Evolutionary conservation across 1,284 basidiomycete genomes (phyloP).

Genomic region (Cystobasidium slooffiae): DNA sequence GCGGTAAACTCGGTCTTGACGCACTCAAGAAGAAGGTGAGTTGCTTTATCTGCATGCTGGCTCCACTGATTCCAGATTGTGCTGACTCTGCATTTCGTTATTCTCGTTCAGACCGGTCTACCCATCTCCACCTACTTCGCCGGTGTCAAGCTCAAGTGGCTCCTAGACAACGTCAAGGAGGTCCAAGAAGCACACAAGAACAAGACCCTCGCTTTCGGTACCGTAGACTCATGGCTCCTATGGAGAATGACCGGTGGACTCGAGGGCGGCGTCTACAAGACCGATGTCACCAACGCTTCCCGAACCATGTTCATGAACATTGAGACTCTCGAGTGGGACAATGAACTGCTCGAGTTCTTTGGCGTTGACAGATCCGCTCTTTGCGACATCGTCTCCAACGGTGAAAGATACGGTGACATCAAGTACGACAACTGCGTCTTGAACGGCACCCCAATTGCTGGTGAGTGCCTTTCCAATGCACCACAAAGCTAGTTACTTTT

Average conservation of each 20-base stretch:
- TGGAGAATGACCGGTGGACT: slow-evolving; percentile 87
- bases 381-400: slow-evolving; percentile 86
- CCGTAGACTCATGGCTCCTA: slow-evolving; percentile 93
- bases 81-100: not conserved
- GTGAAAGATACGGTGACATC: slow-evolving; percentile 86
- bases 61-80: too few species aligned
- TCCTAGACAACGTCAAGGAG: slow-evolving; percentile 84
- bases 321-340: slow-evolving; percentile 79
- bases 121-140: slow-evolving; percentile 62
- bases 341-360: slow-evolving; percentile 84
- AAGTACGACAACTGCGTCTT: slow-evolving; percentile 60
- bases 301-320: slow-evolving; percentile 91
- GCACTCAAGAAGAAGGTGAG: slow-evolving; percentile 58
- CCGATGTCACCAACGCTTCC: slow-evolving; percentile 96
- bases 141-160: slow-evolving; percentile 65
- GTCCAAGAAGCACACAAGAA: slow-evolving; percentile 79
- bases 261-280: slow-evolving; percentile 74
- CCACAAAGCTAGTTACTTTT: not conserved
- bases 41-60: too few species aligned
- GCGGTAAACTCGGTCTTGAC: slow-evolving; percentile 69
- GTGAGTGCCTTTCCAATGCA: slow-evolving; percentile 13
- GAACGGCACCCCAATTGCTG: slow-evolving; percentile 77
- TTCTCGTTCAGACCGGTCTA: slow-evolving; percentile 67
- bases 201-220: slow-evolving; percentile 87
- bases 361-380: slow-evolving; percentile 76